These are phyloP conservation scores for Colletotrichum horii DNA, from an alignment of 2,329 filamentous ascomycete species.

Conservation along the genomic window DNA sequence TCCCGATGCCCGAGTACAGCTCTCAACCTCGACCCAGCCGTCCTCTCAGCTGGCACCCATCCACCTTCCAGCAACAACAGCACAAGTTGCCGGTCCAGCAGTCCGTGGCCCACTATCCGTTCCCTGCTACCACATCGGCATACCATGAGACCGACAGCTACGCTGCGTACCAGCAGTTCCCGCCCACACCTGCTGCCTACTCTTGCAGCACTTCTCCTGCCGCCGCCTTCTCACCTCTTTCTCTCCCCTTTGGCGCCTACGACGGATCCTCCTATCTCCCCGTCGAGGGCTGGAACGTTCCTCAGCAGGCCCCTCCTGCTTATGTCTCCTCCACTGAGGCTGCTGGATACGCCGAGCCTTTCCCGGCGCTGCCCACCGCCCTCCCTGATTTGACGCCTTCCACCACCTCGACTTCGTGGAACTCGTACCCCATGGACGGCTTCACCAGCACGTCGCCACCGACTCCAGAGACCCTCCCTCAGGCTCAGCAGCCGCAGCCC, in stretches of 20 bases:
- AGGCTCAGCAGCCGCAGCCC: slow-evolving; percentile 53
- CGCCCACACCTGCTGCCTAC: slow-evolving; percentile 59
- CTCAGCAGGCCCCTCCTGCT: slow-evolving; percentile 32
- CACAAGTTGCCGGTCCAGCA: slow-evolving; percentile 31
- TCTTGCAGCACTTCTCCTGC: slow-evolving; percentile 64
- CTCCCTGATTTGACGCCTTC: slow-evolving; percentile 22
- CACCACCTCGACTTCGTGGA: slow-evolving; percentile 41
- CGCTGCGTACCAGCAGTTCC: slow-evolving; percentile 46
- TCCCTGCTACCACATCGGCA: slow-evolving; percentile 40
- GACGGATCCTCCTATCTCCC: slow-evolving; percentile 45
- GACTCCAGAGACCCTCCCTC: slow-evolving; percentile 63
- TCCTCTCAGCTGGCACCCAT: slow-evolving; percentile 79
- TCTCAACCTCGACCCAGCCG: slow-evolving; percentile 49
- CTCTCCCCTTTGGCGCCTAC: slow-evolving; percentile 48
- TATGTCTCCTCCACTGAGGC: slow-evolving; percentile 31
- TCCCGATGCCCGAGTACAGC: slow-evolving; percentile 38
- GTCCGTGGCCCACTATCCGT: slow-evolving; percentile 43
- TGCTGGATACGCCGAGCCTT: slow-evolving; percentile 33
- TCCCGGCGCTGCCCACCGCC: slow-evolving; percentile 28
- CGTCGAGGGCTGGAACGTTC: slow-evolving; percentile 41
- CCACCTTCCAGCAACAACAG: slow-evolving; percentile 47
- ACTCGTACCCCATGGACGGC: slow-evolving; percentile 48
- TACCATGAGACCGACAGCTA: slow-evolving; percentile 48
- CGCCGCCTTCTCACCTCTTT: slow-evolving; percentile 58
- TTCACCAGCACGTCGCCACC: slow-evolving; percentile 59